Evolutionary conservation across 2,329 filamentous ascomycete genomes (phyloP).

Genomic region (Trichoderma gracile): DNA sequence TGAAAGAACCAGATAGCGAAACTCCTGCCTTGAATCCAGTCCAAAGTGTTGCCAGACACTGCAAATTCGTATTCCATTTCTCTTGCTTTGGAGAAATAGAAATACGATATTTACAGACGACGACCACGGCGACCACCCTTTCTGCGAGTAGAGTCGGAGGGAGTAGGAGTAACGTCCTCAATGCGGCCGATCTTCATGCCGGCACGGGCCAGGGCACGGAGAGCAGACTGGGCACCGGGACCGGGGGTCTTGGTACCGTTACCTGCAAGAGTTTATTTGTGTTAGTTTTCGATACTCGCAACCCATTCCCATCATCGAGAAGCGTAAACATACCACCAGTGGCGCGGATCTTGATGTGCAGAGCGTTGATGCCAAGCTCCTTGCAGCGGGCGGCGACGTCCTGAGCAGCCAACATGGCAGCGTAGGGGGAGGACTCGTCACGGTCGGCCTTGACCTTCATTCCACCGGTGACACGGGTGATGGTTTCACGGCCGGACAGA

Average conservation of each 20-base stretch:
- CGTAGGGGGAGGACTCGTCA: constrained; percentile 99
- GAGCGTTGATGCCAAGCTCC: constrained; percentile 77
- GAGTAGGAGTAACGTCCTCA: constrained; percentile 98
- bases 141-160: constrained; percentile 98
- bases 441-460: constrained; percentile 99
- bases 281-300: neutral
- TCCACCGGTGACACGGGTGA: constrained; percentile 98
- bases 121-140: constrained; percentile 99
- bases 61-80: constrained; percentile 12
- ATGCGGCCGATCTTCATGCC: constrained; percentile 99
- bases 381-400: constrained; percentile 87
- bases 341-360: constrained; percentile 99
- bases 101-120: constrained; percentile 74
- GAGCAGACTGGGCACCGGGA: constrained; percentile 97
- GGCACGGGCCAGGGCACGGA: constrained; percentile 96
- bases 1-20: constrained; percentile 51
- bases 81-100: neutral
- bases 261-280: constrained; percentile 50
- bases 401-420: constrained; percentile 99
- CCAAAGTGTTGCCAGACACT: constrained; percentile 31
- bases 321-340: constrained; percentile 73
- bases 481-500: constrained; percentile 99
- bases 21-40: constrained; percentile 38
- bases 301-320: neutral
- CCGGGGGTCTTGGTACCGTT: constrained; percentile 99